Evolutionary conservation across 805 yeast genomes (phyloP).

Genomic region (Hanseniaspora hatyaiensis): DNA sequence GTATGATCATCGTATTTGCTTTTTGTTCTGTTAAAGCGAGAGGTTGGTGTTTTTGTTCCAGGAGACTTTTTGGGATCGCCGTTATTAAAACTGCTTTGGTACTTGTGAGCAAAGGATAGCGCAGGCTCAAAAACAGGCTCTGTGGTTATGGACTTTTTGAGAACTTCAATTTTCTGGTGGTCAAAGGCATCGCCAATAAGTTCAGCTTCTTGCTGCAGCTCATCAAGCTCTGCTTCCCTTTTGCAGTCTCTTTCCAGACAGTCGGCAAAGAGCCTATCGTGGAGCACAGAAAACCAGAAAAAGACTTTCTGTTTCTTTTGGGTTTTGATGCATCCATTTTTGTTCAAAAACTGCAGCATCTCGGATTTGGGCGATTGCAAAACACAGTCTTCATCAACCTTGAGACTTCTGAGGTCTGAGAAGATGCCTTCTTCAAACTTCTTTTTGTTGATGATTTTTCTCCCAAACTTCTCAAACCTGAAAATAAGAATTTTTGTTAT

Average conservation of each 20-base stretch:
- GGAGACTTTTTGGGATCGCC: conserved; percentile 3
- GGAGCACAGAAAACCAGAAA: conserved; percentile 93
- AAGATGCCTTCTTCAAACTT: conserved; percentile 95
- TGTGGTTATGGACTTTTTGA: conserved; percentile 46
- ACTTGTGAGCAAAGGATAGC: conserved; percentile 57
- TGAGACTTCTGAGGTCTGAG: conserved; percentile 75
- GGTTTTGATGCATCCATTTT: conserved; percentile 77
- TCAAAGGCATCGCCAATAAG: too few relatives aligned
- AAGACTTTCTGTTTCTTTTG: conserved; percentile 95
- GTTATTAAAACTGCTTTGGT: conserved; percentile 19
- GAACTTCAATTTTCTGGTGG: background rate
- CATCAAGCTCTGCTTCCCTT: conserved; percentile 50
- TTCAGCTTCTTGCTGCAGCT: background rate
- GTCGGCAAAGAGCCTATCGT: conserved; percentile 81
- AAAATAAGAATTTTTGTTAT: conserved; percentile 84
- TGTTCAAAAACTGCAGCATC: conserved; percentile 71
- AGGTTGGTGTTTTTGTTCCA: background rate
- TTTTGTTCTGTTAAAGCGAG: background rate
- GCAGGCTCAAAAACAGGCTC: conserved; percentile 68
- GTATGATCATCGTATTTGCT: background rate
- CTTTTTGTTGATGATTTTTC: conserved; percentile 72
- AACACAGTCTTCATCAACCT: conserved; percentile 77
- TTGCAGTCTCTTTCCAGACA: conserved; percentile 87
- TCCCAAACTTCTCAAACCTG: conserved; percentile 80
- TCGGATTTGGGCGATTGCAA: conserved; percentile 78